Percentiles rank a stretch among this genome's conserved stretches.
Conservation (phyloP, 2,329 filamentous ascomycete genomes). For the Trichoderma afroharzianum region DNA sequence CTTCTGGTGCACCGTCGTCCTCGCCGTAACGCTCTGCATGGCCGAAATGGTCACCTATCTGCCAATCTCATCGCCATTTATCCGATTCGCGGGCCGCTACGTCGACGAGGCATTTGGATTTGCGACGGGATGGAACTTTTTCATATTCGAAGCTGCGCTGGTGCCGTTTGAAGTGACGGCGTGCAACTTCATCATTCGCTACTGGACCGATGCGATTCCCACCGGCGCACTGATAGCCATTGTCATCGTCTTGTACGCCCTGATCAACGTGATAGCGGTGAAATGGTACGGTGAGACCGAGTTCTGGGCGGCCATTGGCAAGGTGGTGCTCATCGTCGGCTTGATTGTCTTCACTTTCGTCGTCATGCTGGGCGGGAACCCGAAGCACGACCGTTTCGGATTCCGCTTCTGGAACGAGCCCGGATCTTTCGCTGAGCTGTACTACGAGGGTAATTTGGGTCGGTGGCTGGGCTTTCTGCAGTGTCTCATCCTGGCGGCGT, state of each 20-base stretch:
- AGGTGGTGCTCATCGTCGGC: slow-evolving; percentile 67
- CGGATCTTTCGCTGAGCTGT: slow-evolving; percentile 66
- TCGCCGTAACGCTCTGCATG: slow-evolving; percentile 58
- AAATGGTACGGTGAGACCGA: slow-evolving; percentile 74
- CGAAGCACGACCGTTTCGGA: slow-evolving; percentile 65
- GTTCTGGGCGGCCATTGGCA: slow-evolving; percentile 70
- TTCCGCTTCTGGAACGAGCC: slow-evolving; percentile 66
- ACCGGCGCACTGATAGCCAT: slow-evolving; percentile 60
- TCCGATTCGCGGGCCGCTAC: slow-evolving; percentile 71
- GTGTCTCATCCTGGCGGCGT: slow-evolving; percentile 68
- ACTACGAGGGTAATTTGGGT: slow-evolving; percentile 63
- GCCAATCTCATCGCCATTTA: slow-evolving; percentile 74
- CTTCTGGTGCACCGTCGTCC: slow-evolving; percentile 59
- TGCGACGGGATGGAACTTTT: slow-evolving; percentile 71
- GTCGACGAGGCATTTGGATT: slow-evolving; percentile 74
- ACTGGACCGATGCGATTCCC: slow-evolving; percentile 59
- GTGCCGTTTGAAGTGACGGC: slow-evolving; percentile 67
- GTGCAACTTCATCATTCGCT: slow-evolving; percentile 60
- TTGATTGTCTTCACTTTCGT: slow-evolving; percentile 76
- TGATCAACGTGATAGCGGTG: slow-evolving; percentile 69
- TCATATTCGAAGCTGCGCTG: slow-evolving; percentile 64
- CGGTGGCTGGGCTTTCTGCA: slow-evolving; percentile 72
- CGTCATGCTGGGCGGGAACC: slow-evolving; percentile 79
- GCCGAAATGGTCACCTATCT: slow-evolving; percentile 76
- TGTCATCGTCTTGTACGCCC: slow-evolving; percentile 40